Percentiles rank a stretch among this genome's conserved stretches.
These are phyloP conservation scores for Aspergillus brunneoviolaceus DNA, from an alignment of 2,329 filamentous ascomycete genomes.

Conservation along the genomic window DNA sequence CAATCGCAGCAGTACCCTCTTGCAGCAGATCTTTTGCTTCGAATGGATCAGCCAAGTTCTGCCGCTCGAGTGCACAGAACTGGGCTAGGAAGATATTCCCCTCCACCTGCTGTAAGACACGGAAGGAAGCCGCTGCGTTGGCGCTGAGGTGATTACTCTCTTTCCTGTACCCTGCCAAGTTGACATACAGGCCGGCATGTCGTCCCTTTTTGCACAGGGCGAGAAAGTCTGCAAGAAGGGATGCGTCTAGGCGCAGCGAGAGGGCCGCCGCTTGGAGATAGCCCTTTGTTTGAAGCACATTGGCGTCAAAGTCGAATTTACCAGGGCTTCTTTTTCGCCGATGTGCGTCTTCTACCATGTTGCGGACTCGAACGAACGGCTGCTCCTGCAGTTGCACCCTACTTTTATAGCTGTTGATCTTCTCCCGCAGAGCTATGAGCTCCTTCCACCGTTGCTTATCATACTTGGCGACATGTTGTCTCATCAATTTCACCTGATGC, in stretches of 20 bases:
- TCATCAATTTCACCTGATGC: conserved; percentile 28
- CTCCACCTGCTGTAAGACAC: conserved; percentile 43
- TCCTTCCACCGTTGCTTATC: conserved; percentile 25
- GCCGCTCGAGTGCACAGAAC: conserved; percentile 47
- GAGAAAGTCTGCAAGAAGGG: conserved; percentile 48
- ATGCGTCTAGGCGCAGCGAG: conserved; percentile 50
- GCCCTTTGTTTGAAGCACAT: conserved; percentile 38
- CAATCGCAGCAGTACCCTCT: conserved; percentile 53
- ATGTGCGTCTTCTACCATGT: conserved; percentile 36
- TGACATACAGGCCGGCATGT: background rate
- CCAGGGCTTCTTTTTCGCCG: conserved; percentile 26
- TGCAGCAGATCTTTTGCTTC: conserved; percentile 10
- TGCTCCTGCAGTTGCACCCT: conserved; percentile 39
- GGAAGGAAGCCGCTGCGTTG: conserved; percentile 27
- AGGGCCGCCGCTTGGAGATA: conserved; percentile 47
- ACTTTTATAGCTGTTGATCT: conserved; percentile 30
- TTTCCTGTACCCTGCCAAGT: conserved; percentile 28
- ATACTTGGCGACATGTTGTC: conserved; percentile 19
- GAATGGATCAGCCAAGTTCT: background rate
- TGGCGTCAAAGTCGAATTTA: conserved; percentile 29
- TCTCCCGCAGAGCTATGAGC: conserved; percentile 26
- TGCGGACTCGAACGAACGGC: conserved; percentile 38
- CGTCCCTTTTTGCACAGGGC: conserved; percentile 17
- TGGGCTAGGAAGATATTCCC: conserved; percentile 52
- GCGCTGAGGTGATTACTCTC: conserved; percentile 44